Evolutionary conservation across 169 alveolate species (phyloP).

Genomic region (Plasmodium vivax): DNA sequence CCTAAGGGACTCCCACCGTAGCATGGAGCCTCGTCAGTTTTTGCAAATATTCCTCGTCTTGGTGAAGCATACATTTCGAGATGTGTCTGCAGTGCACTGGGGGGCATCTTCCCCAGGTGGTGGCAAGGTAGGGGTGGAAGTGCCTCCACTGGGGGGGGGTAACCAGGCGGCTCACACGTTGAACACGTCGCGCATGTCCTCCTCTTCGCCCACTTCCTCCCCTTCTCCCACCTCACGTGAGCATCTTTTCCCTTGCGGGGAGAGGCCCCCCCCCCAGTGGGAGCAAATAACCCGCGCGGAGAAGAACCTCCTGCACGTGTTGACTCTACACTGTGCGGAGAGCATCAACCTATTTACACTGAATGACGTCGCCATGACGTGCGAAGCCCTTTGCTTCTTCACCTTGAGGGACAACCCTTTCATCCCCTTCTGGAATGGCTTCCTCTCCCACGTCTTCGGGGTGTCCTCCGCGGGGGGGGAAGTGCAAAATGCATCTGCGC

Average conservation of each 20-base stretch:
- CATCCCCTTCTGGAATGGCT: slow-evolving; percentile 35
- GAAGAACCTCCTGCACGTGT: slow-evolving; percentile 25
- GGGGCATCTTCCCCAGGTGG: not conserved
- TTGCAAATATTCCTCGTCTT: slow-evolving; percentile 14
- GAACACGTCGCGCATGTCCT: not conserved
- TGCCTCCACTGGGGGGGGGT: not conserved
- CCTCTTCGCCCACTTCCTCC: no score
- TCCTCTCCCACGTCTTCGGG: slow-evolving; percentile 41
- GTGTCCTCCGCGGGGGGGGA: not conserved
- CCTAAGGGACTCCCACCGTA: not conserved
- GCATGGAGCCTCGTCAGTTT: slow-evolving; percentile 57
- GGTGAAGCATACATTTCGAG: slow-evolving; percentile 16
- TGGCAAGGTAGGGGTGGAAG: not conserved
- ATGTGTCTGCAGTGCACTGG: not conserved
- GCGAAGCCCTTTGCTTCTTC: slow-evolving; percentile 40
- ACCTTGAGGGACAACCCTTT: slow-evolving; percentile 43
- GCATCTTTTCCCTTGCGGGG: not conserved
- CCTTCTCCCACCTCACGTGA: not conserved
- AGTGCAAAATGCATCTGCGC: not conserved
- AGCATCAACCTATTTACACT: slow-evolving; percentile 19
- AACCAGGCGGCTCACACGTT: not conserved
- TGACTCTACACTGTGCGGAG: slow-evolving; percentile 18
- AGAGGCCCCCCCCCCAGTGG: not conserved
- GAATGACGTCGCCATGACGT: slow-evolving; percentile 29
- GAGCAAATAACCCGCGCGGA: slow-evolving; percentile 1